These are phyloP conservation scores for Chrysoporthe deuterocubensis DNA, from an alignment of 2,329 filamentous ascomycete genomes.

Conservation along the genomic window DNA sequence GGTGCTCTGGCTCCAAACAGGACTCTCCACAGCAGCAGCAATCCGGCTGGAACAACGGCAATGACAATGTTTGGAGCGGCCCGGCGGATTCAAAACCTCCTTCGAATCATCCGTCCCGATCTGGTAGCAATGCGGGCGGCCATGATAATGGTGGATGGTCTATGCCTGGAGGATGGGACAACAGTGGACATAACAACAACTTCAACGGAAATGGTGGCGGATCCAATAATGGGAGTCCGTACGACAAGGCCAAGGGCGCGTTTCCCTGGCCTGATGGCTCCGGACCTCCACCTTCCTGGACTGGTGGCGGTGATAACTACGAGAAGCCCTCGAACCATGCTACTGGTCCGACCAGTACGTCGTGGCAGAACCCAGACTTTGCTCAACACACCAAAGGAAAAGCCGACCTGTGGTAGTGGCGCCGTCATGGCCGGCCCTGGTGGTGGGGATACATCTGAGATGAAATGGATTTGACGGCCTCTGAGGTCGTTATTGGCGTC, in stretches of 20 bases:
- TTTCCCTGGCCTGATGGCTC: slow-evolving; percentile 17
- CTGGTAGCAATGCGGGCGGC: slow-evolving; percentile 11
- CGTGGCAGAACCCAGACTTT: not conserved
- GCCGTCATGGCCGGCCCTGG: slow-evolving; percentile 11
- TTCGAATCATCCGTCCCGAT: slow-evolving; percentile 1
- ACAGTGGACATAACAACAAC: slow-evolving; percentile 1
- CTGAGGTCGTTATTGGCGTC: not conserved
- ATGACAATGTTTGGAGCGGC: slow-evolving; percentile 9
- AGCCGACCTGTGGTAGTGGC: slow-evolving; percentile 22
- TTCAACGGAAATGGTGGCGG: not conserved
- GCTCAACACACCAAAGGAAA: slow-evolving; percentile 22
- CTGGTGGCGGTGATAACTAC: not conserved
- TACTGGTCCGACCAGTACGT: slow-evolving; percentile 5
- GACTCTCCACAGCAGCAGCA: slow-evolving; percentile 6
- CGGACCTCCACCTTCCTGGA: not conserved
- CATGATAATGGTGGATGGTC: slow-evolving; percentile 7
- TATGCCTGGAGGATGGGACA: slow-evolving; percentile 20
- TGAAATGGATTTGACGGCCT: not conserved
- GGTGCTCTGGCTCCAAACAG: not conserved
- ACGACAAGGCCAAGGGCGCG: not conserved
- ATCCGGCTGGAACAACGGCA: not conserved
- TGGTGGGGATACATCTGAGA: slow-evolving; percentile 7
- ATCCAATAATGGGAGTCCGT: not conserved
- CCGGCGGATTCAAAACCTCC: slow-evolving; percentile 14
- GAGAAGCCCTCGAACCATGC: slow-evolving; percentile 20